Evolutionary conservation across 441 rosid species (phyloP).

Genomic region (Bocquillonia castaneifolia): DNA sequence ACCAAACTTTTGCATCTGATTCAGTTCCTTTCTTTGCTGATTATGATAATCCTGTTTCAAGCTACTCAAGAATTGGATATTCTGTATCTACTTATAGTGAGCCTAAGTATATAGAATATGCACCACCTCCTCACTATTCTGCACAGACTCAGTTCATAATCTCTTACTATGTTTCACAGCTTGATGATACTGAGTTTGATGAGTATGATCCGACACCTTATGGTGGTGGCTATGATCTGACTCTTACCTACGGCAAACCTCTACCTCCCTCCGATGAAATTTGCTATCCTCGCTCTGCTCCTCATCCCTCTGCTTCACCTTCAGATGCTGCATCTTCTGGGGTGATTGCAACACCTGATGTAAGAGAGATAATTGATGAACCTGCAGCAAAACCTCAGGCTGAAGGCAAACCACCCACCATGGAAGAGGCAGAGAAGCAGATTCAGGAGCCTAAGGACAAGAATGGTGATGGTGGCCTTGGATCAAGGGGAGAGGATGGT

Average conservation of each 20-base stretch:
- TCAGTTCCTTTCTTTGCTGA: slow-evolving; percentile 19
- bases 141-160: slow-evolving; percentile 34
- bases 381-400: slow-evolving; percentile 16
- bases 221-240: slow-evolving; percentile 61
- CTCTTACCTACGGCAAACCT: slow-evolving; percentile 55
- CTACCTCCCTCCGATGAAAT: slow-evolving; percentile 50
- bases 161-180: slow-evolving; percentile 38
- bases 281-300: slow-evolving; percentile 50
- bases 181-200: slow-evolving; percentile 43
- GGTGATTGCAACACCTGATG: slow-evolving; percentile 26
- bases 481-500: slow-evolving; percentile 16
- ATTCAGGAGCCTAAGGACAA: slow-evolving; percentile 13
- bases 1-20: background rate
- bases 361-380: slow-evolving; percentile 23
- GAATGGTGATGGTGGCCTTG: background rate
- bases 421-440: slow-evolving; percentile 12
- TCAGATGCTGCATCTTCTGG: slow-evolving; percentile 31
- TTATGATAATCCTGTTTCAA: slow-evolving; percentile 15
- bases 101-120: slow-evolving; percentile 35
- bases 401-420: slow-evolving; percentile 18
- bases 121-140: slow-evolving; percentile 20
- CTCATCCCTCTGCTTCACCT: slow-evolving; percentile 12
- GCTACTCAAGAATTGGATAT: slow-evolving; percentile 26
- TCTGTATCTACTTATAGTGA: slow-evolving; percentile 43
- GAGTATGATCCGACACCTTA: slow-evolving; percentile 77